These are phyloP conservation scores for Phyllosticta citrichinensis DNA, from an alignment of 2,329 filamentous ascomycete genomes.

Conservation along the genomic window DNA sequence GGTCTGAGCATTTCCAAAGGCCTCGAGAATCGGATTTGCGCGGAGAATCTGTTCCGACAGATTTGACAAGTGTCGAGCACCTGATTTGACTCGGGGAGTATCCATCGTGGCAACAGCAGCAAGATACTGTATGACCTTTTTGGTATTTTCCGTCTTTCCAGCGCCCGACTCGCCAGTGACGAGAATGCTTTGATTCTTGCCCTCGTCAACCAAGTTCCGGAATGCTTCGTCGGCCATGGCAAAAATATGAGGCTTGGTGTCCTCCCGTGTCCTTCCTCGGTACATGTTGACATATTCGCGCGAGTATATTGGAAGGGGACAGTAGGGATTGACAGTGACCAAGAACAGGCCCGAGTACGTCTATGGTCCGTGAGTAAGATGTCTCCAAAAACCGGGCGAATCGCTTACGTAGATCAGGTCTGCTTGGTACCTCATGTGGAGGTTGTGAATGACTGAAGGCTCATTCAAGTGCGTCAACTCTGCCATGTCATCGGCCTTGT, in stretches of 20 bases:
- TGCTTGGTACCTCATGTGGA: conserved; percentile 87
- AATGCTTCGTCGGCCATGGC: conserved; percentile 97
- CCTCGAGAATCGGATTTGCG: conserved; percentile 93
- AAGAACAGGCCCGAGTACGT: conserved; percentile 96
- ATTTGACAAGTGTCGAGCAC: conserved; percentile 62
- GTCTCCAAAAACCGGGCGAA: background rate
- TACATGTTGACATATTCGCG: conserved; percentile 99
- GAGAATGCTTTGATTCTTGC: conserved; percentile 91
- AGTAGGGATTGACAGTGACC: conserved; percentile 96
- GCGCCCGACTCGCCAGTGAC: conserved; percentile 97
- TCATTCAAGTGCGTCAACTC: conserved; percentile 97
- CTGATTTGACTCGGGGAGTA: conserved; percentile 48
- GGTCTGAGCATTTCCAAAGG: conserved; percentile 96
- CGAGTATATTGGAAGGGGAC: conserved; percentile 84
- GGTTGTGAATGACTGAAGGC: conserved; percentile 92
- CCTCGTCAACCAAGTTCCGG: conserved; percentile 88
- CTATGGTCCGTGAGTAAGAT: conserved; percentile 30
- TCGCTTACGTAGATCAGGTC: conserved; percentile 75
- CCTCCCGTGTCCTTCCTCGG: conserved; percentile 79
- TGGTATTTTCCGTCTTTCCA: conserved; percentile 97
- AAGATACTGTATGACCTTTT: conserved; percentile 98
- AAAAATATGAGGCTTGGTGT: conserved; percentile 94
- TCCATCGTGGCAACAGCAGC: conserved; percentile 87
- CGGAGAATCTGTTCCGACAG: conserved; percentile 93
- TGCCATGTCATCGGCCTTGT: conserved; percentile 99